Evolutionary conservation across 257 asterid genomes (phyloP), one percentile per base, ranked within the genome.

Genomic region (Primulina tabacum): DNA sequence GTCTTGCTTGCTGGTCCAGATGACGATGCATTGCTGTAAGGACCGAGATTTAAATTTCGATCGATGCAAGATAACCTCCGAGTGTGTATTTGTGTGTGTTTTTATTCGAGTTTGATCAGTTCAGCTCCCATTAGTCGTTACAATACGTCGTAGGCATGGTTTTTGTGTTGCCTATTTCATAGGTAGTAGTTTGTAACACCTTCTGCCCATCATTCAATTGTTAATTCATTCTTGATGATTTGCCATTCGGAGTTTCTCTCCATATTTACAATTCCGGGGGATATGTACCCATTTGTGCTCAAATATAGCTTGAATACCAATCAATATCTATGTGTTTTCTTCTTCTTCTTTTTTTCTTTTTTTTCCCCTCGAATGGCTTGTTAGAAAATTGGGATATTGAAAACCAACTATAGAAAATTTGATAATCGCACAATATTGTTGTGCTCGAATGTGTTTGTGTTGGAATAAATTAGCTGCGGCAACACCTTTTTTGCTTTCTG

Each of bases 1-100:
- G 92, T 93, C 10, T 76, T 86, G 73, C 97, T 93, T 73, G 97
- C 94, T 16, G 99, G 99, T 73, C 99, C 97, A 66, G 99, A 90
- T 53, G 99, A 93, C 7, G 96, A 93, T 37, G 99, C 95, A 17
- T 67, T 90, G 83, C 70, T 90, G 83, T 93, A 84, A 84, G 74
- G 81, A 84, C 85, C 71, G 83, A 82, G 80, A 64, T 65, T 77
- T 50, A 74, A 47, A 65, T 66, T 76, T 62, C 71, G 40, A 72
- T 82, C 76, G 79, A 77, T 65, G 68, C 26, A 67, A 64, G 77
- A 12, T 69, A 57, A 37, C 69, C 69, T 47, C 30, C 32, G 37
- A 56, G 37, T 62, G 82, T 83, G 33, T 61, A 77, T 83, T 73
- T 68, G 38, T 72, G 88, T 82, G 83, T 77, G 90, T 12, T 64